A percentile compares a stretch with the other conserved stretches of the same genome.
Conservation (phyloP, 768 basidiomycete species). For the Clathrus columnatus region DNA sequence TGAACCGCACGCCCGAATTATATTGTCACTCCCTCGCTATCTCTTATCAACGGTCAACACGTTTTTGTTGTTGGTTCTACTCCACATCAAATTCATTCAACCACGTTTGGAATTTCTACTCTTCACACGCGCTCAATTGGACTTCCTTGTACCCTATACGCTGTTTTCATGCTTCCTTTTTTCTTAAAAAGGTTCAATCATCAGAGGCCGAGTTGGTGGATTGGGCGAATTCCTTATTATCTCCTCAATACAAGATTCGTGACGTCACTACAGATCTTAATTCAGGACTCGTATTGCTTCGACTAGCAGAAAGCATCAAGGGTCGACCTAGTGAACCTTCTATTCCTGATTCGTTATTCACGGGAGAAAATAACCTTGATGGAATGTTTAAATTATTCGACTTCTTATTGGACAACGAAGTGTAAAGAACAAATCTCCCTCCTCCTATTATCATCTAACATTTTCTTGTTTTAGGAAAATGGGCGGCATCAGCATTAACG, state of each 20-base stretch:
- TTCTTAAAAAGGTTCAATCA: not conserved
- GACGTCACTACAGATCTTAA: constrained; percentile 29
- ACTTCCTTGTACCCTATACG: no score
- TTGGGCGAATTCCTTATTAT: constrained; percentile 87
- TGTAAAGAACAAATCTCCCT: constrained; percentile 24
- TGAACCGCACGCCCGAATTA: constrained; percentile 1
- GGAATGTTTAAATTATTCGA: constrained; percentile 88
- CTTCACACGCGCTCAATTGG: not conserved
- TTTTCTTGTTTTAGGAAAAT: constrained; percentile 39
- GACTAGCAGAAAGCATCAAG: constrained; percentile 77
- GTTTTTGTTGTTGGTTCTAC: not conserved
- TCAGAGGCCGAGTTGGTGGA: constrained; percentile 43
- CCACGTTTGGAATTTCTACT: not conserved
- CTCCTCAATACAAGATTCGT: constrained; percentile 46
- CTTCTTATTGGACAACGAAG: constrained; percentile 84
- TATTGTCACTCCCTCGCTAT: not conserved
- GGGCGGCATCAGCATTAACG: constrained; percentile 89
- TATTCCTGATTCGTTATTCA: constrained; percentile 75
- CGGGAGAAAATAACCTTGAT: constrained; percentile 73
- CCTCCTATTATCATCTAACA: not conserved
- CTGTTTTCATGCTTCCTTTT: not conserved
- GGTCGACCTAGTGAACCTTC: constrained; percentile 57
- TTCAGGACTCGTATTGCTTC: constrained; percentile 68
- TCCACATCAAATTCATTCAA: not conserved
- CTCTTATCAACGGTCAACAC: not conserved